Evolutionary conservation across 2,329 filamentous ascomycete genomes (phyloP).

Genomic region (Teratosphaeria zuluensis): DNA sequence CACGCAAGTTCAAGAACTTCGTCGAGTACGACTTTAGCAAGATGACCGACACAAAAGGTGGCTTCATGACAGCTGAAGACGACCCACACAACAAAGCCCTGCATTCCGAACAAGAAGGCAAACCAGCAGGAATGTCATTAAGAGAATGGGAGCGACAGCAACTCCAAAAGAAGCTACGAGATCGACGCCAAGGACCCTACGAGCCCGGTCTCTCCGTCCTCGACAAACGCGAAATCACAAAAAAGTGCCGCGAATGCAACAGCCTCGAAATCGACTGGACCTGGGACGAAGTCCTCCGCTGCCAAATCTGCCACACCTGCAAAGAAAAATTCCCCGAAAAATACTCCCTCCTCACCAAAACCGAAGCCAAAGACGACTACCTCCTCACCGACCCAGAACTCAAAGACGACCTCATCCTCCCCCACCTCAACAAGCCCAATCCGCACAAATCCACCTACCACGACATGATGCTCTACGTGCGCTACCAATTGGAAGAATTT

Average conservation of each 20-base stretch:
- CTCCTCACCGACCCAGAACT: constrained; percentile 63
- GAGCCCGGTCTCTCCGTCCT: constrained; percentile 80
- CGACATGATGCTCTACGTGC: constrained; percentile 96
- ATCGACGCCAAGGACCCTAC: constrained; percentile 69
- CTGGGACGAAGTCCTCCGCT: constrained; percentile 76
- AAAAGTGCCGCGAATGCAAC: constrained; percentile 72
- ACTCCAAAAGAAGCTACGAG: constrained; percentile 60
- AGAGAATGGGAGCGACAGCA: constrained; percentile 86
- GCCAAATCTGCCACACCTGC: constrained; percentile 68
- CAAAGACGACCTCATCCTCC: constrained; percentile 48
- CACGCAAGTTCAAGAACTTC: constrained; percentile 82
- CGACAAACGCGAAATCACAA: constrained; percentile 44
- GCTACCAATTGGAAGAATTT: constrained; percentile 90
- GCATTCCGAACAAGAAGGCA: constrained; percentile 46
- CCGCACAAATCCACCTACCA: constrained; percentile 95
- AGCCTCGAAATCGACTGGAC: constrained; percentile 87
- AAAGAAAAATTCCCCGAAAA: constrained; percentile 50
- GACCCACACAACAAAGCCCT: constrained; percentile 81
- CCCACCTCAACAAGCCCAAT: constrained; percentile 44
- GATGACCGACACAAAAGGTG: constrained; percentile 97
- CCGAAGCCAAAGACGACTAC: constrained; percentile 72
- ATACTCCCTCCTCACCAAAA: neutral
- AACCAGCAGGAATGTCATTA: constrained; percentile 78
- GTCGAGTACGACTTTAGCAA: constrained; percentile 97
- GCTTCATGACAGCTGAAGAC: constrained; percentile 82